A percentile compares a stretch with the other conserved stretches of the same genome.
phyloP scores from a whole-genome alignment of 805 yeast species.

The Nakazawaea holstii region DNA sequence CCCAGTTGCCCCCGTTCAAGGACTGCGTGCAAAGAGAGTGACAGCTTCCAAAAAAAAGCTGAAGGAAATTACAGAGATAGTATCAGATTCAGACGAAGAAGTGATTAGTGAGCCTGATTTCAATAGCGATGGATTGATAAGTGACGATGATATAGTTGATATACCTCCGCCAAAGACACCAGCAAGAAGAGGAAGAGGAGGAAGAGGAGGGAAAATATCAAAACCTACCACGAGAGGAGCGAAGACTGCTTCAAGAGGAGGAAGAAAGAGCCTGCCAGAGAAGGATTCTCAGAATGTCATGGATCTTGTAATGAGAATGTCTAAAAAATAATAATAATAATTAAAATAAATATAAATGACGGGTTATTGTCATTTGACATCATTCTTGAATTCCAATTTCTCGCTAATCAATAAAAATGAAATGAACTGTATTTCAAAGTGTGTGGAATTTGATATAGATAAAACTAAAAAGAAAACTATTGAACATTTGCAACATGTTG shows the following conservation, averaged over 20 bases:
- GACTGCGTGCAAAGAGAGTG: background rate
- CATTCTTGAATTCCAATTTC: no score
- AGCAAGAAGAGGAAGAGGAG: background rate
- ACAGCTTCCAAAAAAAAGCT: background rate
- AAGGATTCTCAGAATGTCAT: conserved; percentile 2
- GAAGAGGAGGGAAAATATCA: background rate
- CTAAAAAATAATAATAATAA: background rate
- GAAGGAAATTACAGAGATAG: background rate
- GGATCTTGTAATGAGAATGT: conserved; percentile 5
- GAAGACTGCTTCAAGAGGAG: background rate
- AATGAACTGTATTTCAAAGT: background rate
- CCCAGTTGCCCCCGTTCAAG: no score
- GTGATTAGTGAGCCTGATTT: background rate
- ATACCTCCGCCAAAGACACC: conserved; percentile 7
- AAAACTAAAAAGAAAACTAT: no score
- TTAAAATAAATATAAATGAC: no score
- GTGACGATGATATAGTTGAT: conserved; percentile 10
- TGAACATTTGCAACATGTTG: no score
- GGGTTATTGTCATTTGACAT: no score
- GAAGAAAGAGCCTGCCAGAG: background rate
- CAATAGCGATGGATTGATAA: conserved; percentile 4
- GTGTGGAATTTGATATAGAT: no score
- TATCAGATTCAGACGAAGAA: background rate
- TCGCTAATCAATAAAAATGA: background rate
- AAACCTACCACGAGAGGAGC: background rate